Base-by-base conservation (phyloP, 164 flowering plant species). In the Brasenia schreberi region DNA sequence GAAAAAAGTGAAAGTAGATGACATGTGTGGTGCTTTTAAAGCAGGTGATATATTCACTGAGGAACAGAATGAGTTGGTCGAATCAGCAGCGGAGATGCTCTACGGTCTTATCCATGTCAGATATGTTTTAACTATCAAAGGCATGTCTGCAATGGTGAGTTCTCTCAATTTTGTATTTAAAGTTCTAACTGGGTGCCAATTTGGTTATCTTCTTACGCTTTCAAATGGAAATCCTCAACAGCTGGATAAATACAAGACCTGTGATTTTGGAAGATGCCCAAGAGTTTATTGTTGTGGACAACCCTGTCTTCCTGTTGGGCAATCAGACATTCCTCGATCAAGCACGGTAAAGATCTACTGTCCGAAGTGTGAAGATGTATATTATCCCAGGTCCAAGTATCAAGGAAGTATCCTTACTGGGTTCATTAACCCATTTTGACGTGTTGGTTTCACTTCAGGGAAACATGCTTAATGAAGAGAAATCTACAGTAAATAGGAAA, bases 71-170 rank as follows among this genome's bases (percentile, higher is more conserved):
- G 95, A 88, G 67, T 67, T 88, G 39, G 79, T 88, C 67, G 95
- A 88, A 76, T 88, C 95, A 58, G 94, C 90, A 16, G 94, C 90
- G n/a, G 94, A 88, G 82, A 85, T 88, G 90, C 78, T 88, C 11
- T 86, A 88, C 78, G 95, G 95, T 62, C 77, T 88, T 43, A 86
- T 88, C 69, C 95, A 88, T 80, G 87, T 81, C 19, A 80, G 95
- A 39, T 88, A 88, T 73, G 81, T 88, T 61, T 75, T 88, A 77
- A 86, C 95, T 59, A 82, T 80, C 81, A 86, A 88, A 73, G 95
- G 95, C 68, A 79, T 88, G 89, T 72, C 84, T 65, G 95, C 89
- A n/a, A 86, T 88, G 95, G 95, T 86, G 67, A 76, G 83, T 59
- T 52, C 52, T 18, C 74, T 5, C 58, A 43, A 61, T 61, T 61